Percentiles rank a stretch among this genome's conserved stretches.
phyloP scores from a whole-genome alignment of 2,329 filamentous ascomycete genomes.

The Lomentospora prolificans region DNA sequence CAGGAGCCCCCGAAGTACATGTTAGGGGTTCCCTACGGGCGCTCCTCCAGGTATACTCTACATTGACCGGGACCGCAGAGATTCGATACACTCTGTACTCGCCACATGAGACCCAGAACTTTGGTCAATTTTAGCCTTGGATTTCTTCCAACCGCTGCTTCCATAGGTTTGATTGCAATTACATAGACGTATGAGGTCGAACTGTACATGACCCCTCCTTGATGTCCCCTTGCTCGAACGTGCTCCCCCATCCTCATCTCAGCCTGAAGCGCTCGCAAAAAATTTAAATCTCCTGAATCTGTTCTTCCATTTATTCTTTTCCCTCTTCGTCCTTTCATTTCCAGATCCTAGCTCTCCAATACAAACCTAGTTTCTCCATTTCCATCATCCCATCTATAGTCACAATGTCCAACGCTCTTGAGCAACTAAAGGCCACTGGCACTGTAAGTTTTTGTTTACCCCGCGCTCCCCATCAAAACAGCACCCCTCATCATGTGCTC shows the following conservation, averaged over 20 bases:
- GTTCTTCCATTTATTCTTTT: background rate
- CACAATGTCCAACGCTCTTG: constrained; percentile 78
- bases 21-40: too few species aligned
- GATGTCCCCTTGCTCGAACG: background rate
- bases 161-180: too few species aligned
- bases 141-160: background rate
- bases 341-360: background rate
- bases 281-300: background rate
- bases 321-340: background rate
- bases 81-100: background rate
- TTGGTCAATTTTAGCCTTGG: constrained; percentile 1
- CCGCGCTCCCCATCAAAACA: background rate
- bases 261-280: background rate
- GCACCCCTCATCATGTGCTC: constrained; percentile 7
- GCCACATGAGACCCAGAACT: background rate
- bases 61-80: background rate
- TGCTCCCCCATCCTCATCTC: constrained; percentile 3
- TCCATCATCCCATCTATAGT: constrained; percentile 1
- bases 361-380: background rate
- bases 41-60: background rate
- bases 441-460: constrained; percentile 57
- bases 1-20: too few species aligned
- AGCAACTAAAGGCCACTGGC: constrained; percentile 94
- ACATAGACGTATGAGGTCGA: background rate
- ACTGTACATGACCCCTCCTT: background rate